Conservation (phyloP, 331 rosid species). For the Saraca asoca region DNA sequence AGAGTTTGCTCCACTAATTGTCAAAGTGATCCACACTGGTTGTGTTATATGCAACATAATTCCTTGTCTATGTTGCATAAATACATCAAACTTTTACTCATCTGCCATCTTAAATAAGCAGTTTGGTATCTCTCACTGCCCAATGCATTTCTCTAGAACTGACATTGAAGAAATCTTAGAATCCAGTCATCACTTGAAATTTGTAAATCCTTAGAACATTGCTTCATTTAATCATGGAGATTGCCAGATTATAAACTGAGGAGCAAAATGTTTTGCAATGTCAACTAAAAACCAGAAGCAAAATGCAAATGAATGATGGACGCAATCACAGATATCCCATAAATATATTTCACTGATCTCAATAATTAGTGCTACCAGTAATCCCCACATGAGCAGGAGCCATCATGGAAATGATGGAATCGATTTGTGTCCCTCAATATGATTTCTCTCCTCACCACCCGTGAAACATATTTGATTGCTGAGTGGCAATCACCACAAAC, state of each 20-base stretch:
- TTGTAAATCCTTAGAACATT: constrained; percentile 8
- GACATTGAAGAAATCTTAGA: neutral
- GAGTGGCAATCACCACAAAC: constrained; percentile 59
- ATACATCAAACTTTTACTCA: neutral
- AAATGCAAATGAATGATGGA: neutral
- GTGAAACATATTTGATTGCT: constrained; percentile 48
- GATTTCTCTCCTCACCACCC: constrained; percentile 48
- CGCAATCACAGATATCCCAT: neutral
- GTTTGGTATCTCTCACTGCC: constrained; percentile 13
- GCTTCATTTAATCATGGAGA: neutral
- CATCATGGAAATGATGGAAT: constrained; percentile 51
- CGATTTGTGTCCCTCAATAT: constrained; percentile 53
- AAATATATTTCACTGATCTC: constrained; percentile 10
- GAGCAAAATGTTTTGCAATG: constrained; percentile 1
- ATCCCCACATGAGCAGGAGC: constrained; percentile 51
- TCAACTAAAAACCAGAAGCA: constrained; percentile 20
- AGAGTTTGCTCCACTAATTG: neutral
- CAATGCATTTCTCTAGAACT: neutral
- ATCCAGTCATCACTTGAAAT: neutral
- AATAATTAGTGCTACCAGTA: constrained; percentile 45
- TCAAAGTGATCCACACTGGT: neutral
- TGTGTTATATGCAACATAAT: neutral
- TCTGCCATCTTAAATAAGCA: constrained; percentile 18
- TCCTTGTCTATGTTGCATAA: neutral
- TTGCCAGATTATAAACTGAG: constrained; percentile 1